phyloP scores from a whole-genome alignment of 2,329 filamentous ascomycete genomes.

The Colletotrichum melonis region DNA sequence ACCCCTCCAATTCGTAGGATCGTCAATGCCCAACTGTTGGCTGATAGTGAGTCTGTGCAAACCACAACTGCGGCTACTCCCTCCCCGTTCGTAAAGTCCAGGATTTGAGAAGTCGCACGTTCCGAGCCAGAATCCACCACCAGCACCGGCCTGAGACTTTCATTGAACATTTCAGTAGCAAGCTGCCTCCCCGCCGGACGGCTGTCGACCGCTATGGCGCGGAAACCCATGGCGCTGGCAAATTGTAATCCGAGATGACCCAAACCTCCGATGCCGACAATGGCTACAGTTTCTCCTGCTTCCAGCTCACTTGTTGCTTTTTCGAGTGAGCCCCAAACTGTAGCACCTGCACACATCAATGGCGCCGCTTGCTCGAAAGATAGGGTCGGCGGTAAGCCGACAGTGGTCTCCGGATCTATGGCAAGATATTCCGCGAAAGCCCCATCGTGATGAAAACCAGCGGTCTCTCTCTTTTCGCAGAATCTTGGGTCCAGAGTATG shows the following conservation, averaged over 20 bases:
- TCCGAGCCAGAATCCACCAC: constrained; percentile 41
- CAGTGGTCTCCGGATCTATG: constrained; percentile 44
- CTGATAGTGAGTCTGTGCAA: constrained; percentile 46
- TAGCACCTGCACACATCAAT: constrained; percentile 50
- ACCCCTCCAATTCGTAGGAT: constrained; percentile 44
- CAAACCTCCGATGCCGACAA: constrained; percentile 49
- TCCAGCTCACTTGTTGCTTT: constrained; percentile 41
- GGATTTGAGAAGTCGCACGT: constrained; percentile 37
- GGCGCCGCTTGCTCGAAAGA: constrained; percentile 49
- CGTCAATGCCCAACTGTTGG: constrained; percentile 44
- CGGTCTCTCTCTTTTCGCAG: constrained; percentile 46
- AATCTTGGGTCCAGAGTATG: constrained; percentile 43
- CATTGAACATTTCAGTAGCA: constrained; percentile 40
- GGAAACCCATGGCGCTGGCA: constrained; percentile 48
- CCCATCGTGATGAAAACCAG: constrained; percentile 48
- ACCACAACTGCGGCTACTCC: constrained; percentile 45
- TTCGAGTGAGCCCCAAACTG: constrained; percentile 47
- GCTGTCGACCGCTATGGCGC: constrained; percentile 50
- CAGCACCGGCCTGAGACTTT: constrained; percentile 40
- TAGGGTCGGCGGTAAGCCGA: constrained; percentile 42
- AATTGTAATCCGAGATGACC: constrained; percentile 50
- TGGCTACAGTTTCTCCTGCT: constrained; percentile 42
- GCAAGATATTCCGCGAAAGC: constrained; percentile 48
- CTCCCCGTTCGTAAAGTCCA: constrained; percentile 44
- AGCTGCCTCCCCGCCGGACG: constrained; percentile 43